Conservation (phyloP, 2,329 filamentous ascomycete species). For the Penicillium polonicum region DNA sequence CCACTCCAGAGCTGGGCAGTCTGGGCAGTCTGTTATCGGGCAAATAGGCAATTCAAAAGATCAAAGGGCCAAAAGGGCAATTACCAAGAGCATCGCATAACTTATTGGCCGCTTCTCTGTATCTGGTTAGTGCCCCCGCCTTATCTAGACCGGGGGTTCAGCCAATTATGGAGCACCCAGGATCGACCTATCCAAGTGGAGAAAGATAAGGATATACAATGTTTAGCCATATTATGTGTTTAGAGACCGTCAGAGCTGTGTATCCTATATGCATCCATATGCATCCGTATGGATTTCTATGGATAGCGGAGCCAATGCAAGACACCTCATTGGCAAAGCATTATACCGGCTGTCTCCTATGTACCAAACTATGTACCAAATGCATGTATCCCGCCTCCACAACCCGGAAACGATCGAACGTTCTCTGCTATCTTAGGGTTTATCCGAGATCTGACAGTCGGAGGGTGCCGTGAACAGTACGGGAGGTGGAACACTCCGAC, state of each 20-base stretch:
- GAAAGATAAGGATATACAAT: constrained; percentile 1
- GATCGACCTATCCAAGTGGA: background rate
- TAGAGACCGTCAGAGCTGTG: background rate
- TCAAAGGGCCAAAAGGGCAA: background rate
- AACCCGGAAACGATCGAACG: background rate
- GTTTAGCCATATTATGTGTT: background rate
- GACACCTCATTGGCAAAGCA: background rate
- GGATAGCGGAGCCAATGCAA: background rate
- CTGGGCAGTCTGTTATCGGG: background rate
- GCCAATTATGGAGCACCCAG: background rate
- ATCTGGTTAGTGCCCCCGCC: background rate
- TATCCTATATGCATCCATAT: background rate
- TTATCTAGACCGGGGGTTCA: background rate
- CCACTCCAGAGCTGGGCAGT: background rate
- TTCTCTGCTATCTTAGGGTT: constrained; percentile 4
- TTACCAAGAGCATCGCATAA: constrained; percentile 23
- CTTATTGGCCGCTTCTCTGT: background rate
- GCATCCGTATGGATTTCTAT: too few relatives aligned
- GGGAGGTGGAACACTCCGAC: constrained; percentile 8
- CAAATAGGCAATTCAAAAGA: background rate
- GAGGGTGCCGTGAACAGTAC: constrained; percentile 3
- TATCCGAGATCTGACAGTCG: constrained; percentile 7
- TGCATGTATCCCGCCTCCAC: background rate
- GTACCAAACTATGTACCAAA: background rate
- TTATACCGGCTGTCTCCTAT: background rate